A percentile compares a stretch with the other conserved stretches of the same genome.
Evolutionary conservation across 2,329 filamentous ascomycete genomes (phyloP).

Genomic region (Epichloe hybrida): DNA sequence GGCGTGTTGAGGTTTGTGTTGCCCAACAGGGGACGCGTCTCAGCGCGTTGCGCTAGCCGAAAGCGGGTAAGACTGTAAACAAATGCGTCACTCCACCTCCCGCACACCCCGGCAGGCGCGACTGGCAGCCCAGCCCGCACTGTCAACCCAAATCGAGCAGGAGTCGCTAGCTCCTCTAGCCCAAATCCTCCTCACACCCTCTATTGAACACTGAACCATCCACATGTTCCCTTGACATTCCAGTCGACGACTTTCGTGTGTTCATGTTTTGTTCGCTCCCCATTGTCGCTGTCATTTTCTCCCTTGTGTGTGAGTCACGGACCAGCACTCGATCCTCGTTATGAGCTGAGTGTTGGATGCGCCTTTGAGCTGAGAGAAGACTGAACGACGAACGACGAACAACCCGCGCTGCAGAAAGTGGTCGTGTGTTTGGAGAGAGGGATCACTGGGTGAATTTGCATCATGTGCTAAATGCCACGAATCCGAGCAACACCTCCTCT

Average conservation of each 20-base stretch:
- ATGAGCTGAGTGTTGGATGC: slow-evolving; percentile 3
- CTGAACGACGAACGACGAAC: neutral
- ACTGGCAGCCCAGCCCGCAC: slow-evolving; percentile 6
- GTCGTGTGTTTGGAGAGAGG: neutral
- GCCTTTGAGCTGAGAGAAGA: slow-evolving; percentile 3
- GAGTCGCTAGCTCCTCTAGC: slow-evolving; percentile 3
- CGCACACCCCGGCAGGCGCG: slow-evolving; percentile 7
- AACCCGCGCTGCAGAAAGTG: slow-evolving; percentile 1
- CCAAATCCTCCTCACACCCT: slow-evolving; percentile 4
- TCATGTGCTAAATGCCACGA: slow-evolving; percentile 6
- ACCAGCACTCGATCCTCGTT: neutral
- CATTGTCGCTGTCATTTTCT: neutral
- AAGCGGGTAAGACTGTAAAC: slow-evolving; percentile 21
- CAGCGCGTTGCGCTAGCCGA: slow-evolving; percentile 17
- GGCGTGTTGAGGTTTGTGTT: slow-evolving; percentile 5
- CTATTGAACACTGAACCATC: slow-evolving; percentile 3
- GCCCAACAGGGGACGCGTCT: slow-evolving; percentile 19
- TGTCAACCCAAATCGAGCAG: slow-evolving; percentile 5
- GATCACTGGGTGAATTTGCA: slow-evolving; percentile 1
- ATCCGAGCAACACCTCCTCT: slow-evolving; percentile 1
- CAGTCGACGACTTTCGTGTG: neutral
- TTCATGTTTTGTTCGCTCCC: slow-evolving; percentile 2
- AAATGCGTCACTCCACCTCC: slow-evolving; percentile 21
- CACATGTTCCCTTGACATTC: slow-evolving; percentile 6
- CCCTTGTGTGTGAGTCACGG: neutral